Percentiles rank a stretch among this genome's conserved stretches.
Conservation (phyloP, 345 rosid genomes). For the Boechera retrofracta region DNA sequence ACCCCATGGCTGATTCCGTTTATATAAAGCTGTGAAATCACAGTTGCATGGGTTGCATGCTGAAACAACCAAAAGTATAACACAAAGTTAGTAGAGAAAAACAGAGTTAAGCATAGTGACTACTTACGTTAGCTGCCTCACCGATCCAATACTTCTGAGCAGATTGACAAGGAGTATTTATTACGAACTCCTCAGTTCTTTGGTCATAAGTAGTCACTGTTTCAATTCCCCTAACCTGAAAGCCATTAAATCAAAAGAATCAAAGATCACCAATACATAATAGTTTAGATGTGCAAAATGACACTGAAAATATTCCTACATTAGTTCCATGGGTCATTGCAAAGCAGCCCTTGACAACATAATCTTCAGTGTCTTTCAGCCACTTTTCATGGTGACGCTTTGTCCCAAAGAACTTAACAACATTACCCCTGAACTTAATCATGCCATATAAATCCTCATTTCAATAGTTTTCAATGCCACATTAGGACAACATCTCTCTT, state of each 20-base stretch:
- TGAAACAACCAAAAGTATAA: too few relatives aligned
- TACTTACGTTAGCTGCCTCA: slow-evolving; percentile 73
- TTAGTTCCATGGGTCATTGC: slow-evolving; percentile 98
- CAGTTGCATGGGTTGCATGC: slow-evolving; percentile 56
- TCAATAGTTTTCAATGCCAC: background rate
- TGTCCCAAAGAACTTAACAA: slow-evolving; percentile 82
- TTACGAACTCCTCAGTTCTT: slow-evolving; percentile 67
- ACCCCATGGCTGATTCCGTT: slow-evolving; percentile 80
- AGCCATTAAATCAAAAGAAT: slow-evolving; percentile 8
- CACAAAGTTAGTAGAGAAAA: too few relatives aligned
- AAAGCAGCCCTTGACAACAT: slow-evolving; percentile 78
- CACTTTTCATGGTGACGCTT: slow-evolving; percentile 86
- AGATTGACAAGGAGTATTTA: slow-evolving; percentile 79
- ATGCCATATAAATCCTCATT: background rate
- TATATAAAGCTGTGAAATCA: slow-evolving; percentile 83
- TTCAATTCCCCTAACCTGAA: slow-evolving; percentile 76
- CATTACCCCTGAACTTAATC: slow-evolving; percentile 69
- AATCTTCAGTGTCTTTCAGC: slow-evolving; percentile 71
- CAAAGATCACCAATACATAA: slow-evolving; percentile 8
- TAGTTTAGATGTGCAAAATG: background rate
- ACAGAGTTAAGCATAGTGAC: background rate
- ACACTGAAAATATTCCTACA: slow-evolving; percentile 52
- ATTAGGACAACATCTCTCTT: background rate
- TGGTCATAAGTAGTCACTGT: slow-evolving; percentile 73
- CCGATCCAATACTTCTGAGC: slow-evolving; percentile 95